Base-by-base conservation (phyloP, 331 rosid genomes). In the Rhamnella rubrinervis region DNA sequence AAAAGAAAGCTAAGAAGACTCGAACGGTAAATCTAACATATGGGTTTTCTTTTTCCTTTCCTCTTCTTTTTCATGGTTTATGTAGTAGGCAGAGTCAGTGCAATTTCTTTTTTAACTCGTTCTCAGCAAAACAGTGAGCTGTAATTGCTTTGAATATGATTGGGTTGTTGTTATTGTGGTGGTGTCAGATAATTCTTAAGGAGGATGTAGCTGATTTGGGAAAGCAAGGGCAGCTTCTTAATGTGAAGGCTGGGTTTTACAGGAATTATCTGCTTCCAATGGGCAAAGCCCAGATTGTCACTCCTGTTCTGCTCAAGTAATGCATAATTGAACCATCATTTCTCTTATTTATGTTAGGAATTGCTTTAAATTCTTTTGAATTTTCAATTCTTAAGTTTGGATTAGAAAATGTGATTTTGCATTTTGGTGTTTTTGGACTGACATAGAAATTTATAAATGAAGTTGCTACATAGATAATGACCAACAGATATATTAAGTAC, bases 231-330 rank as follows among this genome's bases (percentile, higher is more conserved):
- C 76, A 91, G 35, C 92, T 91, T 68, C 84, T 89, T 58, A 88
- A 81, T 46, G 97, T 93, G 37, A 91, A 70, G 78, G 88, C 87
- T 71, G 96, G 98, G 7, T 93, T 26, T 77, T 91, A 6, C 76
- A 91, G 97, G 81, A 93, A 91, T 79, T 93, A 50, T 75, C 78
- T 93, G 58, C 81, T 78, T 25, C 98, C 97, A 17, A 47, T 13
- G 67, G 97, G 97, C 67, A 89, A 82, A 69, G 97, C 96, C 53
- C 91, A 85, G 76, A 73, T 93, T 86, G 92, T 84, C 68, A 93
- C 97, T 81, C 83, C 98, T 35, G 10, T 46, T 46, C 41, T 91
- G 55, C 79, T 93, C 91, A 91, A 93, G 98, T 91, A 93, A 86
- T 80, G 77, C 68, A 21, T 65, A 50, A 71, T 4, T n/a, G 4